A percentile compares a stretch with the other conserved stretches of the same genome.
These are phyloP conservation scores for Cnidoscolus chayamansa DNA, from an alignment of 441 rosid species.

Conservation along the genomic window DNA sequence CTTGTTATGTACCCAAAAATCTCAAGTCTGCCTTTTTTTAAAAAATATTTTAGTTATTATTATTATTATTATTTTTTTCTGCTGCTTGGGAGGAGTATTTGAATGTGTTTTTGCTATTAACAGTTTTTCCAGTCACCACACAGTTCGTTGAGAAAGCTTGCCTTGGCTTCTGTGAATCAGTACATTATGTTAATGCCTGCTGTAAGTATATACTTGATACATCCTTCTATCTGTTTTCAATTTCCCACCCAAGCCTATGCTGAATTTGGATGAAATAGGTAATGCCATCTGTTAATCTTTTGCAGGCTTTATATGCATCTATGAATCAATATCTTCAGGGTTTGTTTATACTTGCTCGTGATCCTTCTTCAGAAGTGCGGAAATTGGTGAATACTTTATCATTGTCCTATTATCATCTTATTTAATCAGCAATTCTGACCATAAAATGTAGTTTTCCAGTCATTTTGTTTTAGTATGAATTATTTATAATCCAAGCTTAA, in stretches of 20 bases:
- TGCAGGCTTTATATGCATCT: constrained; percentile 75
- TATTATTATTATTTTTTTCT: not conserved
- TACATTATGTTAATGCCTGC: constrained; percentile 94
- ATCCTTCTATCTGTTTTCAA: constrained; percentile 4
- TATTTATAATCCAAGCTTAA: not conserved
- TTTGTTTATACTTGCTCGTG: constrained; percentile 82
- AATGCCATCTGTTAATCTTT: constrained; percentile 15
- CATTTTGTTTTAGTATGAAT: not conserved
- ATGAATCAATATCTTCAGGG: constrained; percentile 93
- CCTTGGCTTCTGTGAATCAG: constrained; percentile 88
- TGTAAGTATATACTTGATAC: constrained; percentile 50
- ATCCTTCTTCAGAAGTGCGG: constrained; percentile 80
- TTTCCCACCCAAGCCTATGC: constrained; percentile 2
- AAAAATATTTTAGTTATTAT: not conserved
- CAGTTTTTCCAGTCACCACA: constrained; percentile 99
- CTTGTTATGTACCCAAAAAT: too few relatives aligned
- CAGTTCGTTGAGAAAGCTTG: constrained; percentile 71
- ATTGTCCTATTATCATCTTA: not conserved
- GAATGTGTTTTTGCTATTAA: constrained; percentile 25
- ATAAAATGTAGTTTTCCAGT: not conserved
- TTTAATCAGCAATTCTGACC: not conserved
- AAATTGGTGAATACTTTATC: constrained; percentile 59
- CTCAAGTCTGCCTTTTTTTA: too few relatives aligned
- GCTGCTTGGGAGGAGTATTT: constrained; percentile 3
- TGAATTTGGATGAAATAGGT: constrained; percentile 13